These are phyloP conservation scores for Backusella tuberculispora DNA, from an alignment of 192 early-diverging fungal species.

Conservation along the genomic window DNA sequence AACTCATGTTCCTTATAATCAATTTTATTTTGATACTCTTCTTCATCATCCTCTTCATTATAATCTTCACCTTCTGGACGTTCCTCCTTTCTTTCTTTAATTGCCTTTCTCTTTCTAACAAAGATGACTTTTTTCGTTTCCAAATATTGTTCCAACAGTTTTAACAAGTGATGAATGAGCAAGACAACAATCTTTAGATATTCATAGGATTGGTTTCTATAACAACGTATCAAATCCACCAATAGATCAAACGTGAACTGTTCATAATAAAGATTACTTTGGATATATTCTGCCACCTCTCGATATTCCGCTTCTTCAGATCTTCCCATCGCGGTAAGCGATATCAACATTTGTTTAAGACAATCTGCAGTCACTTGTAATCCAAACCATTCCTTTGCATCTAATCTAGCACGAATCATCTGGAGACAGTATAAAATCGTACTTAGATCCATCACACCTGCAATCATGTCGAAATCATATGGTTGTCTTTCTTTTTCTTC, in stretches of 20 bases:
- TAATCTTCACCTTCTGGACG: slow-evolving; percentile 23
- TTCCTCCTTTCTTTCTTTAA: slow-evolving; percentile 28
- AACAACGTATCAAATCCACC: slow-evolving; percentile 50
- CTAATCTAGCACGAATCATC: slow-evolving; percentile 36
- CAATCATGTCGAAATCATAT: slow-evolving; percentile 47
- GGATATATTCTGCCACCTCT: slow-evolving; percentile 64
- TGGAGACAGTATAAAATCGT: slow-evolving; percentile 40
- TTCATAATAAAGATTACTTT: slow-evolving; percentile 76
- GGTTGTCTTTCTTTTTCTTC: slow-evolving; percentile 15
- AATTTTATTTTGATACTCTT: slow-evolving; percentile 40
- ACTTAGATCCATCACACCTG: slow-evolving; percentile 33
- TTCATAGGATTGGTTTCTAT: slow-evolving; percentile 48
- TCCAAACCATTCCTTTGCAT: slow-evolving; percentile 49
- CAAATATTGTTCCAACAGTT: slow-evolving; percentile 63
- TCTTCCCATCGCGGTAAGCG: slow-evolving; percentile 56
- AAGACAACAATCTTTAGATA: slow-evolving; percentile 60
- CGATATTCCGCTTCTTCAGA: slow-evolving; percentile 51
- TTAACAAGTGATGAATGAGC: slow-evolving; percentile 62
- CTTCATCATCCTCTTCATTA: slow-evolving; percentile 23
- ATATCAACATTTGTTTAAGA: slow-evolving; percentile 64
- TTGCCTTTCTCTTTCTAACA: slow-evolving; percentile 44
- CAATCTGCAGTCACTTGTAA: slow-evolving; percentile 59
- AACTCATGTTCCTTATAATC: slow-evolving; percentile 53
- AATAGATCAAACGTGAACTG: slow-evolving; percentile 63
- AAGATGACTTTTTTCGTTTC: slow-evolving; percentile 55